phyloP scores from a whole-genome alignment of 768 basidiomycete genomes.

The Tulasnella sp. region DNA sequence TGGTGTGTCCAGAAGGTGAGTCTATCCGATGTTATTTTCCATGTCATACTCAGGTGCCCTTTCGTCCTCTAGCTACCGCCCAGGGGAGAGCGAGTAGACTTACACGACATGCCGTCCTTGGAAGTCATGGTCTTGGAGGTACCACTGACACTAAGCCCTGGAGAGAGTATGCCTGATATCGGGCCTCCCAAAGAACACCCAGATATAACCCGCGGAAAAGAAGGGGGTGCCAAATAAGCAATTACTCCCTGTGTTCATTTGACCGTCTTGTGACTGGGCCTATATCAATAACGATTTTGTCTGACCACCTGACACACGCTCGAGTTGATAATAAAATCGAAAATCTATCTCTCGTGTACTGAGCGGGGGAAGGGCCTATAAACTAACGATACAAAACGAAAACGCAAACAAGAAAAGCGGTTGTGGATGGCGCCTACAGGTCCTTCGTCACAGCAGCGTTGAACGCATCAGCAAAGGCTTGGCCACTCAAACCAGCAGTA shows the following conservation, averaged over 20 bases:
- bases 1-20: neutral
- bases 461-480: conserved; percentile 14
- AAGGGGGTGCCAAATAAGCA: neutral
- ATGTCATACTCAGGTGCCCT: neutral
- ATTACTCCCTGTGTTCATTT: too few relatives aligned
- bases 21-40: neutral
- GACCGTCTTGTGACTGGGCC: too few relatives aligned
- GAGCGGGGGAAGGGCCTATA: neutral
- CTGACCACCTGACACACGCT: neutral
- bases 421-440: neutral
- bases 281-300: too few relatives aligned
- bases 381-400: neutral
- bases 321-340: too few relatives aligned
- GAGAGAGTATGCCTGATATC: neutral
- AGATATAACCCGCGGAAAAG: neutral
- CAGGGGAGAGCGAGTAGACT: neutral
- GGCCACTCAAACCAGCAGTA: conserved; percentile 8
- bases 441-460: conserved; percentile 7
- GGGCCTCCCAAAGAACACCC: neutral
- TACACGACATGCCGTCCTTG: neutral
- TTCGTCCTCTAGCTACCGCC: neutral
- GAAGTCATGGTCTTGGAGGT: neutral
- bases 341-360: neutral
- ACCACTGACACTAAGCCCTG: neutral
- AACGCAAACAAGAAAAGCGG: neutral